Evolutionary conservation across 306 rosid genomes (phyloP).

Genomic region (Begonia fuchsioides): DNA sequence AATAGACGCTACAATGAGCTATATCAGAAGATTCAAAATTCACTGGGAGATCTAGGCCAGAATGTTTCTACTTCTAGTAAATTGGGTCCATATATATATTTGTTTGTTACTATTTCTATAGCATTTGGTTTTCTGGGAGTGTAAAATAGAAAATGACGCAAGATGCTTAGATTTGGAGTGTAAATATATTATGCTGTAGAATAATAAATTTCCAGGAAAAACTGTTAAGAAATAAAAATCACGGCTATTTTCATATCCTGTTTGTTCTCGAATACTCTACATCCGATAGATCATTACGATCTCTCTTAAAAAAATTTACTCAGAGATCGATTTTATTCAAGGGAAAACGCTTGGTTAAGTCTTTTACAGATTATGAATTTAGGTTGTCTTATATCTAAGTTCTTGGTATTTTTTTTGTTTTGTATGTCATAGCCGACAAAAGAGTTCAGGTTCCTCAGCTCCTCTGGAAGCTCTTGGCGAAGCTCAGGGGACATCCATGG

Average conservation of each 20-base stretch:
- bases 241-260: no score
- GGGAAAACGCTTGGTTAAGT: no score
- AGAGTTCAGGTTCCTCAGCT: conserved; percentile 14
- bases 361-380: not conserved
- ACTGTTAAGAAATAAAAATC: no score
- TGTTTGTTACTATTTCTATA: not conserved
- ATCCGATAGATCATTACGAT: no score
- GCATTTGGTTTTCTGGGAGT: not conserved
- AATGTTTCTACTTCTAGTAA: no score
- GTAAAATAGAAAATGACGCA: no score
- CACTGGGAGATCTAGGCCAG: not conserved
- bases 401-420: not conserved
- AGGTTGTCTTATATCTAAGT: not conserved
- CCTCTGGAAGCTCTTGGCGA: conserved; percentile 34
- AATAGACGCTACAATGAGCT: not conserved
- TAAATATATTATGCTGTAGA: no score
- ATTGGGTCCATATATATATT: not conserved
- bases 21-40: not conserved
- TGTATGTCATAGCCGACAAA: conserved; percentile 31
- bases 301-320: no score
- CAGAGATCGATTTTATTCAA: no score
- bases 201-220: no score
- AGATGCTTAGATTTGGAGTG: no score
- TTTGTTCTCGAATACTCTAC: no score
- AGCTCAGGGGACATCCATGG: conserved; percentile 35